phyloP scores from a whole-genome alignment of 2,329 filamentous ascomycete genomes.

The Colletotrichum chlorophyti region DNA sequence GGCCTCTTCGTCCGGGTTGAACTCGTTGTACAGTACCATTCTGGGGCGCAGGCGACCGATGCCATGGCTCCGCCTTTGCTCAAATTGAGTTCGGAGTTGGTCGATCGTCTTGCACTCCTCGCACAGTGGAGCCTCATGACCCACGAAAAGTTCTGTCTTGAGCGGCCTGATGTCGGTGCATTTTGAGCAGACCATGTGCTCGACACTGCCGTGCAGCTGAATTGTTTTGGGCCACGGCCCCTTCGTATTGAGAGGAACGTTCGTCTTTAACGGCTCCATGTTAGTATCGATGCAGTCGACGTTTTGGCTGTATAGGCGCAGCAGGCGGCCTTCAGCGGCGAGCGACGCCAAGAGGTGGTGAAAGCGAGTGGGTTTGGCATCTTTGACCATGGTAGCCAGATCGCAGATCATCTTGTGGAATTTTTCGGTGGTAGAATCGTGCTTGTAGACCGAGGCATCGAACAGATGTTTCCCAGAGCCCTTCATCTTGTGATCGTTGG shows the following conservation, averaged over 20 bases:
- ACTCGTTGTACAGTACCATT: constrained; percentile 97
- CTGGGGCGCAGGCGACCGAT: constrained; percentile 88
- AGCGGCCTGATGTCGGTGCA: constrained; percentile 81
- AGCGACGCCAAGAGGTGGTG: constrained; percentile 93
- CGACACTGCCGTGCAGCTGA: constrained; percentile 90
- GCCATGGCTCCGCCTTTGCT: constrained; percentile 90
- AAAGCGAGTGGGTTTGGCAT: constrained; percentile 83
- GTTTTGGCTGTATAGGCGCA: constrained; percentile 95
- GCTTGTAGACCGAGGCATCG: constrained; percentile 96
- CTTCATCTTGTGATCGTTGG: constrained; percentile 88
- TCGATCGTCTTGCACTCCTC: constrained; percentile 77
- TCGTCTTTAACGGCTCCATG: constrained; percentile 79
- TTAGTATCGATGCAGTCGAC: constrained; percentile 94
- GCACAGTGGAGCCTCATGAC: constrained; percentile 84
- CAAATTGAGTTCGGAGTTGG: constrained; percentile 73
- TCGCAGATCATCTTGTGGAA: constrained; percentile 97
- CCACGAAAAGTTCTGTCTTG: constrained; percentile 79
- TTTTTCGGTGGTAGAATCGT: constrained; percentile 84
- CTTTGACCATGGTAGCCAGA: constrained; percentile 78
- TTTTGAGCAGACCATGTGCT: constrained; percentile 97
- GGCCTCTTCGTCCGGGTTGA: constrained; percentile 94
- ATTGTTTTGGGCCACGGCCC: constrained; percentile 93
- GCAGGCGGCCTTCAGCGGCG: constrained; percentile 82
- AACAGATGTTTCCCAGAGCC: constrained; percentile 95
- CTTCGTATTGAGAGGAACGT: constrained; percentile 80